phyloP scores from a whole-genome alignment of 768 basidiomycete genomes.

The Suillus subluteus region DNA sequence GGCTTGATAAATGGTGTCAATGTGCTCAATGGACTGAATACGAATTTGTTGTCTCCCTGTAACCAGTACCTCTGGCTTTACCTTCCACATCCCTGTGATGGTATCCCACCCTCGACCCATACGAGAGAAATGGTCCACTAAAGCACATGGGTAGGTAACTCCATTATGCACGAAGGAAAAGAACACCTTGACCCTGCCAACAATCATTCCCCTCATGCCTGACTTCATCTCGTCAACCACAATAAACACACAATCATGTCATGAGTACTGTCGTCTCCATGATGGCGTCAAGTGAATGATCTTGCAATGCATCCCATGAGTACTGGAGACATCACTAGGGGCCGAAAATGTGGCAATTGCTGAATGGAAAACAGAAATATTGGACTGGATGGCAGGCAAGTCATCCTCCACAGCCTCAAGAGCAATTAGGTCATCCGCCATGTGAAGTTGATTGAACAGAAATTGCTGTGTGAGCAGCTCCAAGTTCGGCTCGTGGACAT shows the following conservation, averaged over 20 bases:
- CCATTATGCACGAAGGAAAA: constrained; percentile 28
- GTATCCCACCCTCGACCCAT: constrained; percentile 25
- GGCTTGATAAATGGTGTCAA: constrained; percentile 34
- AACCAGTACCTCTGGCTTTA: constrained; percentile 7
- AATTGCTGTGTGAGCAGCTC: constrained; percentile 14
- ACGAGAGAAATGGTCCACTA: constrained; percentile 34
- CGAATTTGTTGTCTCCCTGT: neutral
- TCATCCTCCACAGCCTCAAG: constrained; percentile 13
- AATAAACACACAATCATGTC: constrained; percentile 26
- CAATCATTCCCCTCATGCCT: constrained; percentile 18
- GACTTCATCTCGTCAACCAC: constrained; percentile 16
- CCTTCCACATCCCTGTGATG: constrained; percentile 18
- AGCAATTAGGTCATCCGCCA: neutral
- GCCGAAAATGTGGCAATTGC: constrained; percentile 30
- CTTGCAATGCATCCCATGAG: constrained; percentile 13
- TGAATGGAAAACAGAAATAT: constrained; percentile 31
- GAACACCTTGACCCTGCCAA: constrained; percentile 29
- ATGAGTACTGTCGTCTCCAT: constrained; percentile 14
- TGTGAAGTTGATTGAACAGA: constrained; percentile 10
- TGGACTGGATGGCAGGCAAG: neutral
- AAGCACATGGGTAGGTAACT: constrained; percentile 28
- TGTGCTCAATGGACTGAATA: constrained; percentile 27
- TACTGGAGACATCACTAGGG: constrained; percentile 26
- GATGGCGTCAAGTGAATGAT: constrained; percentile 19
- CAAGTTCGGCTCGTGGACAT: constrained; percentile 10